These are phyloP conservation scores for Melanogaster broomeanus DNA, from an alignment of 768 basidiomycete genomes.

Conservation along the genomic window DNA sequence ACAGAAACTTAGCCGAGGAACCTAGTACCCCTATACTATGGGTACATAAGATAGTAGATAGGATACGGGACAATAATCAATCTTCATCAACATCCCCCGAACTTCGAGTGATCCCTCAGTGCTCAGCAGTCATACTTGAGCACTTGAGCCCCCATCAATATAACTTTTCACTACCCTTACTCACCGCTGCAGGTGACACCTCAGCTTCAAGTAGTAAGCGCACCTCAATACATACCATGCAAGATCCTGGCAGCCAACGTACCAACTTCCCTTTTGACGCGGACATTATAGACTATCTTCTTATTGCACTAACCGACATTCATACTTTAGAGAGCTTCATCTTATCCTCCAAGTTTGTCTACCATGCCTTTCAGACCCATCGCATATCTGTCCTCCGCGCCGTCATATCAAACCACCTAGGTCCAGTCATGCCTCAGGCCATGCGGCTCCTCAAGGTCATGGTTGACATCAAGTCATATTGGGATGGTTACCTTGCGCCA, in stretches of 20 bases:
- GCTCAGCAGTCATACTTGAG: no score
- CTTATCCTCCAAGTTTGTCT: conserved; percentile 18
- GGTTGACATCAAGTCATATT: conserved; percentile 12
- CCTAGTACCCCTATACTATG: no score
- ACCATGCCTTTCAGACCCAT: conserved; percentile 11
- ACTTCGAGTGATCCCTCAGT: no score
- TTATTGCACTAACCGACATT: conserved; percentile 10
- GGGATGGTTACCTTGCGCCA: conserved; percentile 17
- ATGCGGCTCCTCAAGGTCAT: conserved; percentile 18
- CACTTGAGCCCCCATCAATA: no score
- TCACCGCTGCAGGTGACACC: no score
- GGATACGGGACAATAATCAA: no score
- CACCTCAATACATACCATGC: not conserved
- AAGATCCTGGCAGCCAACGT: not conserved
- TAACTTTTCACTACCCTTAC: no score
- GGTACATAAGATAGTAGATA: no score
- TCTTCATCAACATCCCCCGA: no score
- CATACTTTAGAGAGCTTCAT: conserved; percentile 9
- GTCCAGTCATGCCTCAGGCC: conserved; percentile 4
- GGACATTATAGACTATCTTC: conserved; percentile 14
- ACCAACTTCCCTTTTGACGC: conserved; percentile 8
- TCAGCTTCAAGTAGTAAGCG: not conserved
- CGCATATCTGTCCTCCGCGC: conserved; percentile 12
- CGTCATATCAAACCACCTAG: conserved; percentile 17
- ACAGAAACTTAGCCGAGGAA: no score